A percentile compares a stretch with the other conserved stretches of the same genome.
Conservation (phyloP, 2,329 filamentous ascomycete genomes). For the Fusarium subtropicale region DNA sequence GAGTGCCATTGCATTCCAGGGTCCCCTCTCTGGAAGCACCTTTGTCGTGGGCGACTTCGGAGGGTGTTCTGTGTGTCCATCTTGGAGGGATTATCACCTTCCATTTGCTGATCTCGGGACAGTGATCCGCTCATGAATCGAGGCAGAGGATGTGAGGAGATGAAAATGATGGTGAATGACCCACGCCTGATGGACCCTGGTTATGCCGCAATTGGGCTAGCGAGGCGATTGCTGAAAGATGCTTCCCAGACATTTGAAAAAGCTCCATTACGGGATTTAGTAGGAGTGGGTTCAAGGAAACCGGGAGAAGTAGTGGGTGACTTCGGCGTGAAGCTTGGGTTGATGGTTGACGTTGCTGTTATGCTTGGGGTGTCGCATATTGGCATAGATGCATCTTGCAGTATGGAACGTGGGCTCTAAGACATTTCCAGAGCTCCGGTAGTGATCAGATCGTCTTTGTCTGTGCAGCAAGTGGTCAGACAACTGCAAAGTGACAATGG, state of each 20-base stretch:
- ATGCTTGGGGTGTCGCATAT: background rate
- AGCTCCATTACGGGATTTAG: background rate
- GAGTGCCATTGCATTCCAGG: conserved; percentile 4
- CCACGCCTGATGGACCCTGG: conserved; percentile 29
- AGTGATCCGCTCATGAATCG: conserved; percentile 19
- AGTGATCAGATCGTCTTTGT: conserved; percentile 1
- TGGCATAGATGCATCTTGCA: background rate
- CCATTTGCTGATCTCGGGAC: conserved; percentile 35
- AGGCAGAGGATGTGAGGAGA: conserved; percentile 12
- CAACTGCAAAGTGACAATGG: background rate
- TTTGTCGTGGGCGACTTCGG: conserved; percentile 34
- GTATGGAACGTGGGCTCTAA: background rate
- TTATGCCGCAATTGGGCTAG: background rate
- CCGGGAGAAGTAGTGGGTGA: conserved; percentile 1
- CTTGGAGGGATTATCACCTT: conserved; percentile 4
- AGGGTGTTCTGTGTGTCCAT: conserved; percentile 32
- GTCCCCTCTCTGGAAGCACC: background rate
- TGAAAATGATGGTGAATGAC: conserved; percentile 3
- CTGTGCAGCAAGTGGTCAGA: conserved; percentile 10
- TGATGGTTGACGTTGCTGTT: conserved; percentile 1
- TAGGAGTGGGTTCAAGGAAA: conserved; percentile 5
- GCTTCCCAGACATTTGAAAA: conserved; percentile 14
- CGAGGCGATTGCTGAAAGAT: background rate
- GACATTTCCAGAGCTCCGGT: conserved; percentile 13
- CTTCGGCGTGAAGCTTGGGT: conserved; percentile 6